Evolutionary conservation across 805 yeast species (phyloP), one percentile per base, ranked within the genome.

Genomic region (Priceomyces carsonii): DNA sequence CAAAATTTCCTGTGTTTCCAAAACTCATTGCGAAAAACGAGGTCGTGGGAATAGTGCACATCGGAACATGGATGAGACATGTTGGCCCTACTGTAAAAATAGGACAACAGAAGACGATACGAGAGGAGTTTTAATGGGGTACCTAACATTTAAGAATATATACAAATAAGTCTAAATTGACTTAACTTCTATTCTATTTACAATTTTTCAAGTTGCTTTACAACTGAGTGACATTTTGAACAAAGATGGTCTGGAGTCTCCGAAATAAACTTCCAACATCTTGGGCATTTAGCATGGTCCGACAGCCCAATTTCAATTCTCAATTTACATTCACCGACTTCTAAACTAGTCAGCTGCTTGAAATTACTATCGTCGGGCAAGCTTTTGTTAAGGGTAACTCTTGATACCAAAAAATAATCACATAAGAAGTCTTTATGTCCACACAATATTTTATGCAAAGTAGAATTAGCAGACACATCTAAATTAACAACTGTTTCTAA

Each of bases 201-300:
- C 57, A 48, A 10, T n/a, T 12, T 32, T 24, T 9, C 17, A 16
- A 21, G 19, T 8, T 18, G 10, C 22, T 39, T 28, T 14, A 50
- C 42, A 6, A 72, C 80, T 1, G 47, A 43, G 8, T 61, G 58
- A 62, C 98, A 91, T 46, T 93, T 74, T 1, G 35, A 26, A 57
- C 99, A 91, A 18, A 89, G 62, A 1, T 56, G 57, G 8, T 77
- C 77, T 22, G 71, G 79, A 0, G 42, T 47, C 0, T 51, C 58
- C 0, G 95, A 66, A 6, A 75, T 76, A 53, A 63, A 80, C 51
- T 86, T 86, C 99, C 99, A 93, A 61, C 99, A 93, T 55, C 99
- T 75, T 5, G 96, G 95, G 56, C 99, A 93, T 51, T 89, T 89
- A 34, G 63, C 61, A 2, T 65, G 51, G 0, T 49, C 35, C 0